These are phyloP conservation scores for Cercophora sp. DNA, from an alignment of 495 filamentous ascomycete genomes.

Conservation along the genomic window DNA sequence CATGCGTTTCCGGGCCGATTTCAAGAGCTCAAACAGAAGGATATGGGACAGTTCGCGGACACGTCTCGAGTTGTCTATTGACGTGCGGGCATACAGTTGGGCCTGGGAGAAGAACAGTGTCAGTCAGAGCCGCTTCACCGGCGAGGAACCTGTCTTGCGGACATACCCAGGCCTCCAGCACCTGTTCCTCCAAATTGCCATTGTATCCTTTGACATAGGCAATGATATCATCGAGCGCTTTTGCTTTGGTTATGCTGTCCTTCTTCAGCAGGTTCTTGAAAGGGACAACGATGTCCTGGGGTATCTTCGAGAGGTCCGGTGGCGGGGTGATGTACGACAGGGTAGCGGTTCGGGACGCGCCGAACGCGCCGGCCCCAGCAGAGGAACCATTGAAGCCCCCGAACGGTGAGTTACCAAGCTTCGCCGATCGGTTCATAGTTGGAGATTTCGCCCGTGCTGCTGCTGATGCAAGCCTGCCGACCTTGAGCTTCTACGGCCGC, in stretches of 20 bases:
- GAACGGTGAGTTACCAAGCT: background rate
- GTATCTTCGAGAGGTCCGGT: constrained; percentile 73
- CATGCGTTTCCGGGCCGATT: constrained; percentile 71
- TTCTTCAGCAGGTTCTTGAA: constrained; percentile 93
- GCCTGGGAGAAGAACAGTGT: constrained; percentile 58
- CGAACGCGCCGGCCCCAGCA: constrained; percentile 48
- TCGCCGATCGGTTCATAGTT: constrained; percentile 5
- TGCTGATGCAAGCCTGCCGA: background rate
- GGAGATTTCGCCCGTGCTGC: background rate
- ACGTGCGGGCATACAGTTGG: constrained; percentile 78
- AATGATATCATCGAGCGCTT: constrained; percentile 83
- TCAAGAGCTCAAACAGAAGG: constrained; percentile 68
- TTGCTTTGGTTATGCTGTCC: constrained; percentile 87
- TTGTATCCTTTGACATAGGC: constrained; percentile 51
- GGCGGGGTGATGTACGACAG: constrained; percentile 85
- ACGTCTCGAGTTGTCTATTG: constrained; percentile 81
- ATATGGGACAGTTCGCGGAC: constrained; percentile 80
- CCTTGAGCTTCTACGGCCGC: no score
- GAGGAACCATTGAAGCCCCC: constrained; percentile 14
- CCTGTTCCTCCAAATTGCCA: constrained; percentile 64
- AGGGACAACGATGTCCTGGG: constrained; percentile 75
- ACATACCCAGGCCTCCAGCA: constrained; percentile 82
- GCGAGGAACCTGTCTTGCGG: no score
- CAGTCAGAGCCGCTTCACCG: no score
- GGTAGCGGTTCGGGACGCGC: constrained; percentile 44